A percentile compares a stretch with the other conserved stretches of the same genome.
These are phyloP conservation scores for Schizopora paradoxa DNA, from an alignment of 1,284 basidiomycete species.

Conservation along the genomic window DNA sequence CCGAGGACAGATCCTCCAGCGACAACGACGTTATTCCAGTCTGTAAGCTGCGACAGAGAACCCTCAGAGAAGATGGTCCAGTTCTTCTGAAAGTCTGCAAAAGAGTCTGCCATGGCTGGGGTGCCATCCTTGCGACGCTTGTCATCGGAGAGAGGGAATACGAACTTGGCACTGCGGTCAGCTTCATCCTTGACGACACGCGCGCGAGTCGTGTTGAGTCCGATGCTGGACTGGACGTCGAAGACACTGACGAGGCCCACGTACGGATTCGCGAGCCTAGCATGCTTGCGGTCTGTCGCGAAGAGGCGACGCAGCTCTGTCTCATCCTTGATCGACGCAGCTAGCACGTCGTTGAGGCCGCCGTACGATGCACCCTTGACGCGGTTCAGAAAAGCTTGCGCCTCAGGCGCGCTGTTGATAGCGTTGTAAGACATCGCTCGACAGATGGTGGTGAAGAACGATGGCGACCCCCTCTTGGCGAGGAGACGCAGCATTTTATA, in stretches of 20 bases:
- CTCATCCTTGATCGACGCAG: slow-evolving; percentile 50
- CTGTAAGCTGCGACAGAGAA: slow-evolving; percentile 16
- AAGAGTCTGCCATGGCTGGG: slow-evolving; percentile 13
- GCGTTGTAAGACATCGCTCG: no score
- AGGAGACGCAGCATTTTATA: no score
- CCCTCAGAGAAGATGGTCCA: slow-evolving; percentile 22
- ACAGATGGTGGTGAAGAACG: no score
- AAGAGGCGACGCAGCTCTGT: slow-evolving; percentile 47
- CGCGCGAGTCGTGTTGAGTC: slow-evolving; percentile 39
- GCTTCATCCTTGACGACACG: slow-evolving; percentile 35
- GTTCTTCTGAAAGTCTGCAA: slow-evolving; percentile 19
- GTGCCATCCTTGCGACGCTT: slow-evolving; percentile 37
- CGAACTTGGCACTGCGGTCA: slow-evolving; percentile 37
- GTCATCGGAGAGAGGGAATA: slow-evolving; percentile 38
- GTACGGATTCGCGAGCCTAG: slow-evolving; percentile 38
- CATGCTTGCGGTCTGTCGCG: slow-evolving; percentile 43
- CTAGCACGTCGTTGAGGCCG: slow-evolving; percentile 40
- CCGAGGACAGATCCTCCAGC: slow-evolving; percentile 55
- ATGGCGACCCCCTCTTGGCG: no score
- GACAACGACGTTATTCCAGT: slow-evolving; percentile 38
- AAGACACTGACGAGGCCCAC: slow-evolving; percentile 57
- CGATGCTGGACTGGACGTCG: slow-evolving; percentile 35
- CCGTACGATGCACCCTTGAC: slow-evolving; percentile 34
- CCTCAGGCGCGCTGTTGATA: slow-evolving; percentile 27
- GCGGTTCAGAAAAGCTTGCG: slow-evolving; percentile 37